phyloP scores from a whole-genome alignment of 176 grass and related monocot genomes.

The Carex kokanica region DNA sequence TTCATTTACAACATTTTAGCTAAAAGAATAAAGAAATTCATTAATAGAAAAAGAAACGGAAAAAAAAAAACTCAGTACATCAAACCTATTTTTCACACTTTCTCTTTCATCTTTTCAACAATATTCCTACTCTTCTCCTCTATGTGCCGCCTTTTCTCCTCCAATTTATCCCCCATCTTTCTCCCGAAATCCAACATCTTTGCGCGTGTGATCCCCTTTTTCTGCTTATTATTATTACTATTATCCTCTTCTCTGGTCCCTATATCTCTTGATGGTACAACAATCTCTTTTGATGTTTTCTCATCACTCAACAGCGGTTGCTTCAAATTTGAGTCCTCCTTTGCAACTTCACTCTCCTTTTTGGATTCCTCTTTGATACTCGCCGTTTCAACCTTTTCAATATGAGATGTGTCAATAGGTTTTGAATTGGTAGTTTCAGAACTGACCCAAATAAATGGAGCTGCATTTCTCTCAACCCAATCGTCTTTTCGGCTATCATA shows the following conservation, averaged over 20 bases:
- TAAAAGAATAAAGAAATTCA: slow-evolving; percentile 14
- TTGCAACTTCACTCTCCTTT: slow-evolving; percentile 25
- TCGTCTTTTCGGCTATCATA: slow-evolving; percentile 89
- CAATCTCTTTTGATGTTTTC: slow-evolving; percentile 29
- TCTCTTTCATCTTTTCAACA: slow-evolving; percentile 95
- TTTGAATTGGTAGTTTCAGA: slow-evolving; percentile 37
- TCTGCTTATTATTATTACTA: slow-evolving; percentile 27
- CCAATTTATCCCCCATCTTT: slow-evolving; percentile 86
- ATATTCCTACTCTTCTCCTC: slow-evolving; percentile 88
- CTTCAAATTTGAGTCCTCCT: slow-evolving; percentile 35
- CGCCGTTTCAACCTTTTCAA: slow-evolving; percentile 42
- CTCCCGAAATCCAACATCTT: slow-evolving; percentile 85
- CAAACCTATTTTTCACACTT: slow-evolving; percentile 28
- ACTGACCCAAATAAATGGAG: slow-evolving; percentile 71
- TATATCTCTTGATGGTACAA: slow-evolving; percentile 32
- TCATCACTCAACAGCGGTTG: slow-evolving; percentile 36
- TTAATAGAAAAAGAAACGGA: neutral
- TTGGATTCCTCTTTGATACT: slow-evolving; percentile 26
- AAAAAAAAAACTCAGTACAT: neutral
- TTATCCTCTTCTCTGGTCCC: slow-evolving; percentile 33
- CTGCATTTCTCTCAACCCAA: slow-evolving; percentile 66
- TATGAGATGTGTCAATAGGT: slow-evolving; percentile 3
- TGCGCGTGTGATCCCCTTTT: slow-evolving; percentile 52
- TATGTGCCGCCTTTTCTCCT: slow-evolving; percentile 86
- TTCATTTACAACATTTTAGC: slow-evolving; percentile 19